Base-by-base conservation (phyloP, 495 filamentous ascomycete genomes). In the Xylaria telfairii region DNA sequence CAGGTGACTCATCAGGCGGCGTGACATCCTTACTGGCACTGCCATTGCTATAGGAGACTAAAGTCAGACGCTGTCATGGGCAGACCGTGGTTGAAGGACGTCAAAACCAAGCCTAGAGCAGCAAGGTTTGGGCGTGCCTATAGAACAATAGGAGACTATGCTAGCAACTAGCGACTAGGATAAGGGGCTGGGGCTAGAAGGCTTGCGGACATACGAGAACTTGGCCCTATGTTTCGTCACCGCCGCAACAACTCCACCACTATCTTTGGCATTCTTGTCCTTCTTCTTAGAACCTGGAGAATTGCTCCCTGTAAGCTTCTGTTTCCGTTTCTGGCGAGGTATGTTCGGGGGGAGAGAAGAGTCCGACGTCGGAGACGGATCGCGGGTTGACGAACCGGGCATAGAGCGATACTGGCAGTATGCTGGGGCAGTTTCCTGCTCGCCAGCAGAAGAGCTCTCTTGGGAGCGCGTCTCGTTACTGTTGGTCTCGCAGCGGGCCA, bases 231-330 rank as follows among this genome's bases (percentile, higher is more conserved):
- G 83, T 76, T 81, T 85, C 37, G 83, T 86, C 80, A 86, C 82
- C 78, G 84, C 84, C 67, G 84, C 84, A 68, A 83, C 79, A 78
- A 85, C 83, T 73, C 83, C 79, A 69, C 83, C 82, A 71, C 78
- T 76, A 65, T 85, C 83, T 82, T 83, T 86, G 75, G 76, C 84
- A 85, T 86, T 81, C 81, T 83, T 86, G 67, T 81, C 80, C 77
- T 85, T 81, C 72, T 85, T 85, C 82, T 83, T 83, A 70, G 80
- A 76, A 78, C 74, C 84, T 85, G 60, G 42, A 63, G 62, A 68
- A 65, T 75, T 70, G 72, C 70, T 74, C 68, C 64, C 69, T 57
- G 77, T 76, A 79, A 77, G 75, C 69, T 77, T 77, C 32, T 72
- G 65, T 37, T 72, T 74, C 68, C 71, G 71, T 72, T 76, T 79